phyloP scores from a whole-genome alignment of 345 rosid genomes.

The Gossypium thurberi region DNA sequence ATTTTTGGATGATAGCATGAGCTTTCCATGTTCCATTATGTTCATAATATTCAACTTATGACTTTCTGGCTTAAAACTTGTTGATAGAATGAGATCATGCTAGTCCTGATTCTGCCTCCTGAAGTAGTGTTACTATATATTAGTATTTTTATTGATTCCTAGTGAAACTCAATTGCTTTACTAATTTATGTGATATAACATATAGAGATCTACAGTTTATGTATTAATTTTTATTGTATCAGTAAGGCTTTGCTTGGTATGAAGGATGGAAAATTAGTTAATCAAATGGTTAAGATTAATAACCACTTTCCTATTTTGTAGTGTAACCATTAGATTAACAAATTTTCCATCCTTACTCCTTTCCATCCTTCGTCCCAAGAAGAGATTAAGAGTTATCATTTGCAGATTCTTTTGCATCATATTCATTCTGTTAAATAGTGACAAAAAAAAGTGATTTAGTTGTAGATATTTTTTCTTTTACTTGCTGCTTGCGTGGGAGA shows the following conservation, averaged over 20 bases:
- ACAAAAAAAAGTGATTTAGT: background rate
- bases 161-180: background rate
- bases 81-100: background rate
- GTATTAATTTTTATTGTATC: background rate
- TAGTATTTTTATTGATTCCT: background rate
- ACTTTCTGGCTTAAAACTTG: background rate
- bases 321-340: too few relatives aligned
- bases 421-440: background rate
- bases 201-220: background rate
- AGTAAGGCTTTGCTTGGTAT: background rate
- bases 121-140: background rate
- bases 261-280: too few relatives aligned
- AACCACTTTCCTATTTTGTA: too few relatives aligned
- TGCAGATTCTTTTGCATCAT: background rate
- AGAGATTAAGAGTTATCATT: background rate
- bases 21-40: background rate
- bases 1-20: background rate
- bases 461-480: background rate
- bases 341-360: too few relatives aligned
- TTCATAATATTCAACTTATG: background rate
- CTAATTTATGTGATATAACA: background rate
- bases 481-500: background rate
- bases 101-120: background rate
- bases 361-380: too few relatives aligned
- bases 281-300: too few relatives aligned